Base-by-base conservation (phyloP, 139 green algal genomes). In the Tetradesmus lagerheimii region DNA sequence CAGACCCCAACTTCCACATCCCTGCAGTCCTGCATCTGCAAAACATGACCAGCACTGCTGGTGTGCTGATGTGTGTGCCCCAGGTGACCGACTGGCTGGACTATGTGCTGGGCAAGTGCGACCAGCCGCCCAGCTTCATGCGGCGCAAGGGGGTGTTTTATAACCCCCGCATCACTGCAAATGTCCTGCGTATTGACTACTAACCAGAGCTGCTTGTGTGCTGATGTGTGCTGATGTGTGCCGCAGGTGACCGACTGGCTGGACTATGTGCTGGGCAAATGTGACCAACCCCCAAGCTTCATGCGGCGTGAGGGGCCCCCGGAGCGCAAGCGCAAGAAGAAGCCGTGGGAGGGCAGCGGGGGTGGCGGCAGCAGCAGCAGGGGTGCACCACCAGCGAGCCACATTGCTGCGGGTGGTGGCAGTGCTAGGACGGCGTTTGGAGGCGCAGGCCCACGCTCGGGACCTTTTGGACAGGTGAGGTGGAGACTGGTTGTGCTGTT, bases 11-110 rank as follows among this genome's bases (percentile, higher is more conserved):
- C n/a, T n/a, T n/a, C n/a, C n/a, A n/a, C n/a, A n/a, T n/a, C n/a
- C n/a, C n/a, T n/a, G n/a, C n/a, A n/a, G n/a, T n/a, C n/a, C n/a
- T n/a, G n/a, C 43, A 14, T 50, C 43, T 8, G 43, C 43, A 4
- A 4, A 50, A 50, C 43, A 14, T 50, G 43, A 50, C 43, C 8
- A 14, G 43, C 4, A 50, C 43, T 50, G n/a, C n/a, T n/a, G 8
- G 4, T 20, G 6, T 38, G 5, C 31, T 79, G 71, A 2, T 79
- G 71, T 75, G 20, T 81, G 75, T 35, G 67, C 67, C 8, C 18
- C 85, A 89, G 85, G 85, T 89, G 74, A 71, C 41, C 8, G 85
- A 89, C 45, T 89, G 85, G 85, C 85, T 89, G 71, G 85, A 89
- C 71, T 89, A 57, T 41, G 38, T 89, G 15, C 16, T 83, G 39